Percentiles rank a stretch among this genome's conserved stretches.
phyloP scores from a whole-genome alignment of 2,329 filamentous ascomycete species.

The Stemphylium lycopersici region DNA sequence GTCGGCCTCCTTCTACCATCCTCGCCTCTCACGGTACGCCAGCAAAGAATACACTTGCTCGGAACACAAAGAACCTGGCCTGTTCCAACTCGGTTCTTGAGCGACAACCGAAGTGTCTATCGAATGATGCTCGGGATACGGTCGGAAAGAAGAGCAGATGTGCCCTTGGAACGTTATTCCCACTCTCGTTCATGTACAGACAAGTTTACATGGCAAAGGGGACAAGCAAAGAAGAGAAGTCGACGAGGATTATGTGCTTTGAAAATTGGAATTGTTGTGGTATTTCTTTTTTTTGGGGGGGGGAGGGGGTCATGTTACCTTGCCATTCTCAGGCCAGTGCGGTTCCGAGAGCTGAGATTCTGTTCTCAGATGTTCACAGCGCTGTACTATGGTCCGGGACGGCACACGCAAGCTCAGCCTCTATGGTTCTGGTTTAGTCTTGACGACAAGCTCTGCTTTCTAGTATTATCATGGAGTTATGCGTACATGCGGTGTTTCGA shows the following conservation, averaged over 20 bases:
- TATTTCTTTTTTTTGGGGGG: no score
- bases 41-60: background rate
- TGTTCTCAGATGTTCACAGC: background rate
- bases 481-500: background rate
- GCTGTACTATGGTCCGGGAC: background rate
- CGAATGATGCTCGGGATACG: background rate
- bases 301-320: background rate
- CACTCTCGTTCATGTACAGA: background rate
- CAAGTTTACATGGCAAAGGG: background rate
- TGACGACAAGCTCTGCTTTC: background rate
- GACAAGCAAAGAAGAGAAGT: background rate
- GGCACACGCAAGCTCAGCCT: background rate
- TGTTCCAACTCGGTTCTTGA: background rate
- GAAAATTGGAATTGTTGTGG: background rate
- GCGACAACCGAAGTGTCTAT: background rate
- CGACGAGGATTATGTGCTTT: background rate
- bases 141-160: background rate
- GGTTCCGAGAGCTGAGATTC: background rate
- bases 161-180: background rate
- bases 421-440: background rate
- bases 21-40: constrained; percentile 4
- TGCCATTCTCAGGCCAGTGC: background rate
- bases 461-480: constrained; percentile 7
- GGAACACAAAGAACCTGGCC: background rate
- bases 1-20: background rate